Evolutionary conservation across 2,329 filamentous ascomycete species (phyloP), one percentile per base, ranked within the genome.

Genomic region (Thielaviopsis punctulata): DNA sequence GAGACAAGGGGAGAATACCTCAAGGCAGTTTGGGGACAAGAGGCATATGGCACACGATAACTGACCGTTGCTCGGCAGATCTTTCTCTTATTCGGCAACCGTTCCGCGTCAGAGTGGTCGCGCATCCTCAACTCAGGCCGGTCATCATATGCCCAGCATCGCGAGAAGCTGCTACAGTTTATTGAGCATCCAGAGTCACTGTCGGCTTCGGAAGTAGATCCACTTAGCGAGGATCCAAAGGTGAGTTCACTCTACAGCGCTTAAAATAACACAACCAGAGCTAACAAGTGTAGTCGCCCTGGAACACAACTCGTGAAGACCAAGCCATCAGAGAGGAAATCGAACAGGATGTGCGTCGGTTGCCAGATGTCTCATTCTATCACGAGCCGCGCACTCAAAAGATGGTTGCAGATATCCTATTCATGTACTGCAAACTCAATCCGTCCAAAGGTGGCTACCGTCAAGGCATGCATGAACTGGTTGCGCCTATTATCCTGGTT

Each of bases 381-480:
- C 87, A 89, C 53, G 77, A 89, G 59, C 77, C 82, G 12, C 69
- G 73, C 13, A 86, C 85, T 1, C 92, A 96, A 64, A 74, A 73
- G 43, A 84, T 86, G 65, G 81, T 98, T 60, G 69, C 93, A 27
- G 86, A 98, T 62, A 80, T 95, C 27, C 72, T 98, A 30, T 98
- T 96, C 65, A 77, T 98, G 58, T 96, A 89, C 67, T 92, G 88
- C 68, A 96, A 95, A 65, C 75, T 93, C 51, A 86, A 96, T 61
- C 86, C 86, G 1, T 80, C 83, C 58, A 75, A 87, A 51, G 87
- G 87, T 15, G 88, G 79, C 18, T 98, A 98, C 63, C 80, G 92
- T n/a, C 92, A 98, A 68, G 92, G 92, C 10, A 98, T 98, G 90
- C 92, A 98, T 63, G 92, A 98, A 66, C 71, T 98, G 44, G 72